Conservation (phyloP, 192 early-diverging fungal species). For the Coemansia sp. region DNA sequence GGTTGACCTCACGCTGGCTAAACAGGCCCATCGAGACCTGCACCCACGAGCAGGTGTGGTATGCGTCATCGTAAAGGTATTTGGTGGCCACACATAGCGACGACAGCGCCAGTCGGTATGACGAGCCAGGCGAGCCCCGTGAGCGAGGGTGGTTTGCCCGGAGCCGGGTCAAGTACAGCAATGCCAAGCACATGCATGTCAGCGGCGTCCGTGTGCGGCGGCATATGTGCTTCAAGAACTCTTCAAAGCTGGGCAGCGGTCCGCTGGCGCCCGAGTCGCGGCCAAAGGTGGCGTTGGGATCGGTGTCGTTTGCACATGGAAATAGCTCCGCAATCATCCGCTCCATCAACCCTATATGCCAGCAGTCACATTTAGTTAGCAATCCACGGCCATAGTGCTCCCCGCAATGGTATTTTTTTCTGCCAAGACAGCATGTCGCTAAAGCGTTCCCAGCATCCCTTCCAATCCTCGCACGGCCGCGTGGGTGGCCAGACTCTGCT, state of each 20-base stretch:
- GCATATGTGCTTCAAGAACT: conserved; percentile 54
- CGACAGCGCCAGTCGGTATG: conserved; percentile 64
- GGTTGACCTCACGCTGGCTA: conserved; percentile 58
- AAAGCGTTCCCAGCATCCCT: too few relatives aligned
- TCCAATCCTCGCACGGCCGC: too few relatives aligned
- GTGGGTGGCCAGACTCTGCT: background rate
- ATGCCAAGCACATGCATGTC: conserved; percentile 54
- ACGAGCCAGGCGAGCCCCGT: conserved; percentile 56
- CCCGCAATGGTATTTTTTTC: too few relatives aligned
- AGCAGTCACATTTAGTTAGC: background rate
- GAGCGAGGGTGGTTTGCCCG: conserved; percentile 56
- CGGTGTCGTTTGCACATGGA: conserved; percentile 41
- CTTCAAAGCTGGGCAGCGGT: conserved; percentile 42
- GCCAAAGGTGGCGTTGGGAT: conserved; percentile 9
- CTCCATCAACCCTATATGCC: conserved; percentile 47
- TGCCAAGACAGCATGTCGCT: too few relatives aligned
- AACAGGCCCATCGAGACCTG: conserved; percentile 59
- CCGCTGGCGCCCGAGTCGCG: conserved; percentile 7
- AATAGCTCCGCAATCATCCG: conserved; percentile 55
- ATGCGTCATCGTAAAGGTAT: conserved; percentile 67
- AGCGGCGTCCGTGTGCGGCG: conserved; percentile 56
- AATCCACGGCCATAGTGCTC: too few relatives aligned
- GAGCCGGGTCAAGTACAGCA: conserved; percentile 57
- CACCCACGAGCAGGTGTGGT: conserved; percentile 67
- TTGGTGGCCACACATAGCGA: conserved; percentile 68